These are phyloP conservation scores for Lentithecium fluviatile DNA, from an alignment of 495 filamentous ascomycete species.

Conservation along the genomic window DNA sequence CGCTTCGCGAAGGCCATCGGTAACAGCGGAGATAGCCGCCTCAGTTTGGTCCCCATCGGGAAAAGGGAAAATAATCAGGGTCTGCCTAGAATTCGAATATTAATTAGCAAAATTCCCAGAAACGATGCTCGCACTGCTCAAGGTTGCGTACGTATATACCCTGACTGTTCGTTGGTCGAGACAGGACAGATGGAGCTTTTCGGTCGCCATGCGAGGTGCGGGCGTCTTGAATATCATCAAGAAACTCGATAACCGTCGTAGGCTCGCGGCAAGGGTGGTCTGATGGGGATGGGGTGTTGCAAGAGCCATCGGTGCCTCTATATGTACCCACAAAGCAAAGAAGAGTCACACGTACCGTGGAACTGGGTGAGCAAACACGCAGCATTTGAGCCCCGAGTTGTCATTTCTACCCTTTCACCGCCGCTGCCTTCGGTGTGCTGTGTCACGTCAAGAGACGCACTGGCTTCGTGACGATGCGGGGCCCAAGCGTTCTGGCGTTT, in stretches of 20 bases:
- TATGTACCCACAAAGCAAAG: not conserved
- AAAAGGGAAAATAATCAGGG: slow-evolving; percentile 18
- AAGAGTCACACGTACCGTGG: not conserved
- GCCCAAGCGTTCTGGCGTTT: not conserved
- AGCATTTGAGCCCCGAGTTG: not conserved
- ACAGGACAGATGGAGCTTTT: slow-evolving; percentile 16
- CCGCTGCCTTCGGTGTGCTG: not conserved
- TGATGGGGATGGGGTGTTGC: not conserved
- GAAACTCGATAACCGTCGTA: not conserved
- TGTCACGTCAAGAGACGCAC: not conserved
- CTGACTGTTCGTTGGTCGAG: slow-evolving; percentile 16
- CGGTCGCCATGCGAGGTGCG: not conserved
- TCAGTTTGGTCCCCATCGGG: not conserved
- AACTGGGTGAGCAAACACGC: not conserved
- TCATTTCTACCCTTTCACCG: slow-evolving; percentile 9
- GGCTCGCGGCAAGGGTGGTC: not conserved
- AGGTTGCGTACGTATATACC: not conserved
- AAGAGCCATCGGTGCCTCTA: too few relatives aligned
- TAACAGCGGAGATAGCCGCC: slow-evolving; percentile 16
- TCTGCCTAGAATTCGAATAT: not conserved
- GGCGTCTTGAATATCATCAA: not conserved
- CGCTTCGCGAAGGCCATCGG: slow-evolving; percentile 10
- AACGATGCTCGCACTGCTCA: too few relatives aligned
- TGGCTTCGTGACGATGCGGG: not conserved
- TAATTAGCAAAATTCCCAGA: too few relatives aligned